Conservation (phyloP, 2,329 filamentous ascomycete genomes). For the Cercospora sp. region DNA sequence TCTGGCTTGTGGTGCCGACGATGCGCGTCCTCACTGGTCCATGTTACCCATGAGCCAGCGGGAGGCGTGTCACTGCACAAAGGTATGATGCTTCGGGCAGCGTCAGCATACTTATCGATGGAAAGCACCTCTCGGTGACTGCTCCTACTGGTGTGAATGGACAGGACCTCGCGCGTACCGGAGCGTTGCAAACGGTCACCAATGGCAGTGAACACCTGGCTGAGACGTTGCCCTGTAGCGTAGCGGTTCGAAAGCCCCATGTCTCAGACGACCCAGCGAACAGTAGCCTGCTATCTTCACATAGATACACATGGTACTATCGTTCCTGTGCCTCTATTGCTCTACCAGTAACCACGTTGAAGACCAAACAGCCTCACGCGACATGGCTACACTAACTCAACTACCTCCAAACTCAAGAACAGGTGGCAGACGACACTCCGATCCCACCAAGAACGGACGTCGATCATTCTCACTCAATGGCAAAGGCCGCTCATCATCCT, state of each 20-base stretch:
- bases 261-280: constrained; percentile 9
- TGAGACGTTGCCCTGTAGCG: neutral
- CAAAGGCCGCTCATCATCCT: constrained; percentile 4
- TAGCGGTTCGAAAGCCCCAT: constrained; percentile 6
- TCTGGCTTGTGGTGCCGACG: neutral
- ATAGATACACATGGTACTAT: constrained; percentile 10
- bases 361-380: neutral
- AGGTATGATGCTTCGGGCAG: constrained; percentile 3
- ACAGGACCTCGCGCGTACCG: neutral
- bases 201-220: neutral
- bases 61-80: neutral
- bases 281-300: neutral
- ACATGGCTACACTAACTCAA: constrained; percentile 7
- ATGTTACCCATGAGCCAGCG: constrained; percentile 9
- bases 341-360: neutral
- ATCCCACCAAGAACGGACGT: neutral
- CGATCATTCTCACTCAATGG: neutral
- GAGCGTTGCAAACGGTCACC: constrained; percentile 5
- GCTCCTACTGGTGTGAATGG: neutral
- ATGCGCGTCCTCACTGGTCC: neutral
- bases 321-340: neutral
- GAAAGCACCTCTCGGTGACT: neutral
- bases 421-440: constrained; percentile 6
- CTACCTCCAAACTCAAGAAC: constrained; percentile 5
- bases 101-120: neutral